Percentiles rank a stretch among this genome's conserved stretches.
Conservation (phyloP, 2,329 filamentous ascomycete genomes). For the Ascochyta clinopodiicola region DNA sequence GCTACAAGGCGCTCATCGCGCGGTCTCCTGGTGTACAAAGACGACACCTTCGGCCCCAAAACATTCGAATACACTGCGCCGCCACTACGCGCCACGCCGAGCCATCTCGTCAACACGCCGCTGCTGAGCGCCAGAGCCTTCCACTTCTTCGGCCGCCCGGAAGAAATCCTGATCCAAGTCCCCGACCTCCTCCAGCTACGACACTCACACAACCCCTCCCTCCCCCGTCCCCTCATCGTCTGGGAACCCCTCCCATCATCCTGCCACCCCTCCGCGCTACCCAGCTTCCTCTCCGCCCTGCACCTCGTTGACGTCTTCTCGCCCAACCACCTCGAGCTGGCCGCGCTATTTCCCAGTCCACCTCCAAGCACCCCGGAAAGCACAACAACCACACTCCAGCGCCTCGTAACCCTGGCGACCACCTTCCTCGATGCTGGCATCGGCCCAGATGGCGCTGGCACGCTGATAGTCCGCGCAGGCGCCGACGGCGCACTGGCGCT, state of each 20-base stretch:
- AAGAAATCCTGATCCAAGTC: conserved; percentile 21
- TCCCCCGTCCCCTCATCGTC: conserved; percentile 21
- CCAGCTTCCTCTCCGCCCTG: conserved; percentile 19
- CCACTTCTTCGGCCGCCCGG: conserved; percentile 29
- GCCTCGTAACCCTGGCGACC: not conserved
- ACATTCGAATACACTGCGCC: conserved; percentile 25
- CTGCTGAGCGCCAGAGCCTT: conserved; percentile 22
- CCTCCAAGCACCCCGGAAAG: not conserved
- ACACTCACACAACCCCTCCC: not conserved
- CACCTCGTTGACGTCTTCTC: conserved; percentile 32
- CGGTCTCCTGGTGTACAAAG: conserved; percentile 28
- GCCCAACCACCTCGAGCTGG: conserved; percentile 32
- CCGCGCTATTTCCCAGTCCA: conserved; percentile 13
- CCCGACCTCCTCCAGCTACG: conserved; percentile 23
- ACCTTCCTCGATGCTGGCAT: not conserved
- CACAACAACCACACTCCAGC: not conserved
- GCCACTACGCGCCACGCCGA: conserved; percentile 19
- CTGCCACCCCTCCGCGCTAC: conserved; percentile 14
- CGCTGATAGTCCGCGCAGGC: conserved; percentile 21
- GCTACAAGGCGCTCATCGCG: conserved; percentile 12
- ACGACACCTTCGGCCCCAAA: conserved; percentile 32
- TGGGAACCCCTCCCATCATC: conserved; percentile 32
- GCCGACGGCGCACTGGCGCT: conserved; percentile 15
- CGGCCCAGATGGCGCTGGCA: not conserved
- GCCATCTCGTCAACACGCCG: conserved; percentile 14